phyloP scores from a whole-genome alignment of 2,329 filamentous ascomycete genomes.

The Trichoderma aggressivum region DNA sequence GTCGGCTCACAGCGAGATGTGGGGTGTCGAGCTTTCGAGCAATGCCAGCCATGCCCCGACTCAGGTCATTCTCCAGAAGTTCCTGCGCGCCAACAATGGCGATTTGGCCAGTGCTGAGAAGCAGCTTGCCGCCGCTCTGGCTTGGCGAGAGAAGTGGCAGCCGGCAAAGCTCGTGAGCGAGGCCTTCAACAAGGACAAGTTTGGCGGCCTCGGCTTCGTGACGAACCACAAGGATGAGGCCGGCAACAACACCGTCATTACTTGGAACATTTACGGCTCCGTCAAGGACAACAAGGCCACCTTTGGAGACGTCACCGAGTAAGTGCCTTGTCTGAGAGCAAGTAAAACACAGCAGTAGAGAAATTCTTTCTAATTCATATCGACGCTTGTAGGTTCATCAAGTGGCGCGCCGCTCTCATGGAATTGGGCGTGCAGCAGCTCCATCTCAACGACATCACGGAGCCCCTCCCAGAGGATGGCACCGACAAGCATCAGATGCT shows the following conservation, averaged over 20 bases:
- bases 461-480: conserved; percentile 68
- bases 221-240: conserved; percentile 62
- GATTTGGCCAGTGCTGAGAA: conserved; percentile 70
- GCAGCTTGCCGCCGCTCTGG: conserved; percentile 74
- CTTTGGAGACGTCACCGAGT: conserved; percentile 81
- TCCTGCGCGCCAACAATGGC: conserved; percentile 82
- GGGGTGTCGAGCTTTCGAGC: conserved; percentile 67
- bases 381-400: conserved; percentile 65
- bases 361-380: neutral
- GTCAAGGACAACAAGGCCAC: conserved; percentile 80
- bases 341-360: neutral
- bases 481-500: conserved; percentile 85
- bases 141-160: conserved; percentile 77
- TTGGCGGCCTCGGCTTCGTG: conserved; percentile 75
- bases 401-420: conserved; percentile 89
- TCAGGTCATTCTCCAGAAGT: conserved; percentile 86
- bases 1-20: conserved; percentile 72
- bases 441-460: conserved; percentile 63
- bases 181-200: conserved; percentile 66
- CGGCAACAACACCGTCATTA: conserved; percentile 63
- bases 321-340: conserved; percentile 35
- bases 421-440: conserved; percentile 77
- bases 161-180: conserved; percentile 63
- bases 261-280: conserved; percentile 90
- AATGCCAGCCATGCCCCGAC: conserved; percentile 63